phyloP scores from a whole-genome alignment of 2,329 filamentous ascomycete genomes.

The Colletotrichum horii region DNA sequence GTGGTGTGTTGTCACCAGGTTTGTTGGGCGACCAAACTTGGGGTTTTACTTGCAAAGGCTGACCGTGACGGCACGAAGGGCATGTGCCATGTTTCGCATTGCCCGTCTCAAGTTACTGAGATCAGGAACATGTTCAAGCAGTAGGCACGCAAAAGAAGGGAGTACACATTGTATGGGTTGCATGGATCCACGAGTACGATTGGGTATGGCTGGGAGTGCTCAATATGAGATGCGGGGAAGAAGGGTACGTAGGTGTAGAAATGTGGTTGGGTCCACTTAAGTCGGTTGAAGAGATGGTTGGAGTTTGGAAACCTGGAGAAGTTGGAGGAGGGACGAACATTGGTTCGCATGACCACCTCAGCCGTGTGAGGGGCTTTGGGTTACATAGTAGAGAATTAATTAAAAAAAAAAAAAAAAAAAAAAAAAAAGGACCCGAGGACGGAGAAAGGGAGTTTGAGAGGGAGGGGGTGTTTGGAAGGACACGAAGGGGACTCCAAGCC shows the following conservation, averaged over 20 bases:
- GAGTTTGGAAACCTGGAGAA: constrained; percentile 7
- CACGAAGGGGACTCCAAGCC: background rate
- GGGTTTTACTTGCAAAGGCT: background rate
- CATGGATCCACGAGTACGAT: background rate
- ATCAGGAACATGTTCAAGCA: background rate
- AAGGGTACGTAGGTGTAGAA: background rate
- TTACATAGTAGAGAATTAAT: too few relatives aligned
- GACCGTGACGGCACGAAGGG: background rate
- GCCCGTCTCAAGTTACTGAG: background rate
- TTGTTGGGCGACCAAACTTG: background rate
- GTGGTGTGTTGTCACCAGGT: background rate
- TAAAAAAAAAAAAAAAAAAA: background rate
- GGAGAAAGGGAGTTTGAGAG: background rate
- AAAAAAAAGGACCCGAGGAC: background rate
- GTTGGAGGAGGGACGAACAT: background rate
- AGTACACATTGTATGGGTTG: background rate
- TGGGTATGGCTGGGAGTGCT: background rate
- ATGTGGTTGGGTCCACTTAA: background rate
- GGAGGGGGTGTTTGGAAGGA: background rate
- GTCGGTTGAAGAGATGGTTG: background rate
- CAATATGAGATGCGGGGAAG: background rate
- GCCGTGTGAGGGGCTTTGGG: background rate
- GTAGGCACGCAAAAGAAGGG: too few relatives aligned
- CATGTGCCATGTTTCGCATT: background rate
- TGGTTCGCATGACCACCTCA: background rate